Evolutionary conservation across 768 basidiomycete genomes (phyloP), one percentile per base, ranked within the genome.

Genomic region (Phanerochaete sordida): DNA sequence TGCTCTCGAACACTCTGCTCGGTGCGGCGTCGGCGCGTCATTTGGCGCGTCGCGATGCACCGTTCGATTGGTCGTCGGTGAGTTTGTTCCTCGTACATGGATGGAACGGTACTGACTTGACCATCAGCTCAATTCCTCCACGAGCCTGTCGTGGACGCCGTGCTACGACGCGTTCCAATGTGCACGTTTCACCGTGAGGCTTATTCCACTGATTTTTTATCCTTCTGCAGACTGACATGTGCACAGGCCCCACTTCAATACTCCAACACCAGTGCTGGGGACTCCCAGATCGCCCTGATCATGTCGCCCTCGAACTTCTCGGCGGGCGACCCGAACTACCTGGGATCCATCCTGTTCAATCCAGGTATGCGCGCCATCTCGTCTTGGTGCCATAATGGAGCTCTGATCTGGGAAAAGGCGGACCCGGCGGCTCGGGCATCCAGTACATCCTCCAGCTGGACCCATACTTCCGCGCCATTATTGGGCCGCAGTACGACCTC

Each of bases 311-410:
- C 73, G 0, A 64, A 55, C 6, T 48, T 52, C 12, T 26, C 64
- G 0, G 23, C 45, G 1, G 59, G 48, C 8, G 39, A 61, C 43
- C 58, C 63, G 2, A 50, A 61, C 24, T 73, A 71, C 47, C 62
- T 60, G 1, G 73, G 73, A 0, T 70, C 73, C 0, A 64, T 74
- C 19, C 63, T 74, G 8, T 72, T 70, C 64, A 75, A 74, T 58
- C 73, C 61, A 12, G 61, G 61, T 62, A 13, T 35, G 33, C n/a
- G n/a, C n/a, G n/a, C 33, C 6, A 13, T 35, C 6, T 35, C n/a
- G n/a, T n/a, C n/a, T n/a, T n/a, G n/a, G n/a, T n/a, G n/a, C 6
- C 33, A 35, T 35, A n/a, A 6, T 7, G 6, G 33, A 13, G 33
- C 33, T 35, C 7, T 35, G 13, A 6, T 52, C 59, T 27, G 5